phyloP scores from a whole-genome alignment of 768 basidiomycete genomes.

The Coprinopsis sp. region DNA sequence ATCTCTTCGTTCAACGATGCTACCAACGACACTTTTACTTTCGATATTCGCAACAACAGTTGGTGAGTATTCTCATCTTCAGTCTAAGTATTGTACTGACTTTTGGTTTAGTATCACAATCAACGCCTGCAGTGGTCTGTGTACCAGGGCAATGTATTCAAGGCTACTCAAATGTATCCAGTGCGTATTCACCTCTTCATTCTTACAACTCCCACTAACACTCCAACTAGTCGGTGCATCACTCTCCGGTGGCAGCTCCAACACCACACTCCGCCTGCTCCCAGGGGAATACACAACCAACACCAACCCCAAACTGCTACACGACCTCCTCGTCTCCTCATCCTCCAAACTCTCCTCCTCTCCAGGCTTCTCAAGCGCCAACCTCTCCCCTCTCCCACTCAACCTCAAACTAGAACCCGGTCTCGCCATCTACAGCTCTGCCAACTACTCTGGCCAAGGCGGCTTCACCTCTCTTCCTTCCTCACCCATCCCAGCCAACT shows the following conservation, averaged over 20 bases:
- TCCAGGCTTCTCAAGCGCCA: constrained; percentile 58
- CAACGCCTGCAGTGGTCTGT: constrained; percentile 64
- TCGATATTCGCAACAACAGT: not conserved
- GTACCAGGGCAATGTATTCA: constrained; percentile 84
- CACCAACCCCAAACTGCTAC: constrained; percentile 69
- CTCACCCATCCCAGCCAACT: constrained; percentile 39
- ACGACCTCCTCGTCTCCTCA: constrained; percentile 59
- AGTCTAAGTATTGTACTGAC: not conserved
- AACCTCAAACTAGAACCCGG: constrained; percentile 65
- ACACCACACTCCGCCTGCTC: constrained; percentile 59
- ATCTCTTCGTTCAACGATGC: not conserved
- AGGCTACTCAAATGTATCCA: constrained; percentile 70
- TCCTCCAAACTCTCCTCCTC: constrained; percentile 56
- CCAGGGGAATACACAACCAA: constrained; percentile 73
- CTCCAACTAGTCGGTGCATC: constrained; percentile 59
- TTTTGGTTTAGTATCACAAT: constrained; percentile 44
- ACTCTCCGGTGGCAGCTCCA: constrained; percentile 50
- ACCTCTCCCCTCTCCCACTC: constrained; percentile 54
- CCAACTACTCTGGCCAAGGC: constrained; percentile 62
- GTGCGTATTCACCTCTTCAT: constrained; percentile 43
- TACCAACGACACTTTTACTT: not conserved
- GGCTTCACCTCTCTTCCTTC: constrained; percentile 56
- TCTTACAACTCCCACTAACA: not conserved
- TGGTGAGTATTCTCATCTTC: not conserved
- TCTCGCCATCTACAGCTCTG: constrained; percentile 55